phyloP scores from a whole-genome alignment of 2,329 filamentous ascomycete genomes.

The Fusarium torreyae region DNA sequence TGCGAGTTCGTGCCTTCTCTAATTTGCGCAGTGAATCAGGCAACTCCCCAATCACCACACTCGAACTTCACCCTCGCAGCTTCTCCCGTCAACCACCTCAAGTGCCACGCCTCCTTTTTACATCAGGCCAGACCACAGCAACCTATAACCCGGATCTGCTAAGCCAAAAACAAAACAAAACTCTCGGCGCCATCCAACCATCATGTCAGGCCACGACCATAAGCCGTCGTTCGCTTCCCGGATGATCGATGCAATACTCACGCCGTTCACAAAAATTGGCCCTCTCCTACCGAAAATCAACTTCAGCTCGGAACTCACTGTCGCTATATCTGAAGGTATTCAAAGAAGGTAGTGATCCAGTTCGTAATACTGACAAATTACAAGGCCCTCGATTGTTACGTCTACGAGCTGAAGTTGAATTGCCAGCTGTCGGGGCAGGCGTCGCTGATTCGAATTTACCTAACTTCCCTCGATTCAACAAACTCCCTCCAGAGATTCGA shows the following conservation, averaged over 20 bases:
- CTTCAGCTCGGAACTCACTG: background rate
- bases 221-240: background rate
- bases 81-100: no score
- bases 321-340: background rate
- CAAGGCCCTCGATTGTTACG: conserved; percentile 1
- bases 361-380: background rate
- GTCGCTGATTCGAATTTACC: background rate
- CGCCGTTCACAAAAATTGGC: background rate
- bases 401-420: conserved; percentile 2
- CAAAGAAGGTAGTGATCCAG: accelerated
- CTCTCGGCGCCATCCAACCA: background rate
- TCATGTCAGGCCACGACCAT: background rate
- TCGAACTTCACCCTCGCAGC: no score
- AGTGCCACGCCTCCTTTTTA: no score
- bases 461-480: conserved; percentile 9
- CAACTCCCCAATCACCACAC: no score
- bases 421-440: background rate
- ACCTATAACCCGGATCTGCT: no score
- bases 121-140: no score
- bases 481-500: conserved; percentile 15
- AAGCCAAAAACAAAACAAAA: no score
- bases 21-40: no score
- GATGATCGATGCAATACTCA: background rate
- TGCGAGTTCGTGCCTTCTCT: no score
- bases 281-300: background rate